Base-by-base conservation (phyloP, 306 rosid species). In the Betula pendula region DNA sequence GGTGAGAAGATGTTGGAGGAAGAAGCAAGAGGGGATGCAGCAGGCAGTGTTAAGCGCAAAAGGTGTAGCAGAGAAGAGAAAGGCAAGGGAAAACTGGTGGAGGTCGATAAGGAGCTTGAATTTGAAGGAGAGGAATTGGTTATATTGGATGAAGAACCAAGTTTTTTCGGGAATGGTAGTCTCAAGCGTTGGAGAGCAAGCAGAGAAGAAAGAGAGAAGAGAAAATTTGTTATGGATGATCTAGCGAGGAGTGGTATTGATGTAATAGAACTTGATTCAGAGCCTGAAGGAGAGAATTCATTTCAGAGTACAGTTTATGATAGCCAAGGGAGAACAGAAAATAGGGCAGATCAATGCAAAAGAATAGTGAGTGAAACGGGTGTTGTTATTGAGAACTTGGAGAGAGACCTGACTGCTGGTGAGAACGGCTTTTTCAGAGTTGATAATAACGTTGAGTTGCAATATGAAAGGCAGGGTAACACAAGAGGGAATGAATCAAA, bases 401-500 rank as follows among this genome's bases (percentile, higher is more conserved):
- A 29, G 33, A 29, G 33, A 29, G 33, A 29, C 33, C 33, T 29
- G 33, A 29, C 33, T 29, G 33, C 33, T 29, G 33, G 33, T 2
- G 33, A 1, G 33, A 29, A 29, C 33, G 33, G 33, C 33, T 29
- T 29, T 29, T 29, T 29, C 33, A 29, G 33, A 29, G 33, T 29
- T 29, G 33, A 29, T 29, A 29, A 29, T 29, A 29, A 29, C 33
- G 45, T 42, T 4, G 9, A 42, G 45, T 42, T 42, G 33, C 33
- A 29, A 29, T 9, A 42, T 42, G 45, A 42, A 42, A 42, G 45
- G 29, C 53, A 63, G 15, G n/a, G 3, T 25, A 17, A 55, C 3
- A 3, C 12, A 33, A 55, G 25, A 29, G 84, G 48, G 45, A 24
- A 3, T 8, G 83, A 53, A 58, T 48, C 76, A 22, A 47, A 72